Percentiles rank a stretch among this genome's conserved stretches.
phyloP scores from a whole-genome alignment of 2,329 filamentous ascomycete species.

The Pezicula rhizophila region DNA sequence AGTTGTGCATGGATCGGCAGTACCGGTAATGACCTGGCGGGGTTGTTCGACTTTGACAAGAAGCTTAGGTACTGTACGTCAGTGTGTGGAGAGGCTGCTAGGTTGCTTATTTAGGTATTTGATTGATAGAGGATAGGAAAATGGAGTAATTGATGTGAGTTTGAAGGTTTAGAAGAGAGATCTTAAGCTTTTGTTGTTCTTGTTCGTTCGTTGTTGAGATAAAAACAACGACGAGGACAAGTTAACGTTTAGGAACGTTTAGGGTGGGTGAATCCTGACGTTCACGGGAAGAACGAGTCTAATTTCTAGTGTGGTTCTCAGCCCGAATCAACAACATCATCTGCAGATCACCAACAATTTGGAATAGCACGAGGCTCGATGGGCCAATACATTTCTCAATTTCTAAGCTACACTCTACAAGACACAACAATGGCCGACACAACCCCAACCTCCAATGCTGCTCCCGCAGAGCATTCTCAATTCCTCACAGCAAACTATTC shows the following conservation, averaged over 20 bases:
- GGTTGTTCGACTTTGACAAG: not conserved
- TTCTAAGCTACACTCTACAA: not conserved
- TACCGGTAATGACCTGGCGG: not conserved
- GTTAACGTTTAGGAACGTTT: too few species aligned
- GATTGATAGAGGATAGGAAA: too few species aligned
- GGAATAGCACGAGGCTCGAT: too few species aligned
- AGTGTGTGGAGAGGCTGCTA: not conserved
- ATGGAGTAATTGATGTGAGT: too few species aligned
- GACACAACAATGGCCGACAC: not conserved
- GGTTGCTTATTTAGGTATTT: too few species aligned
- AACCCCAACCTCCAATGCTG: not conserved
- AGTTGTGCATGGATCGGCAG: constrained; percentile 1
- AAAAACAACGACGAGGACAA: too few species aligned
- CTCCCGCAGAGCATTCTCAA: not conserved
- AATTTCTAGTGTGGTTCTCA: not conserved
- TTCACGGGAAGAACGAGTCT: not conserved
- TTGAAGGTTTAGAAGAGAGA: too few species aligned
- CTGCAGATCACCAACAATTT: too few species aligned
- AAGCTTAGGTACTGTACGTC: not conserved
- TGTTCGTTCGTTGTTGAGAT: too few species aligned
- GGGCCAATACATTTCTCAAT: too few species aligned
- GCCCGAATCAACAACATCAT: not conserved
- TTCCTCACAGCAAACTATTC: constrained; percentile 46
- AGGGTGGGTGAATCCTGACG: too few species aligned
- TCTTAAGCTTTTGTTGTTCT: too few species aligned